Base-by-base conservation (phyloP, 352 stramenopile genomes). In the Hyaloperonospora brassicae region DNA sequence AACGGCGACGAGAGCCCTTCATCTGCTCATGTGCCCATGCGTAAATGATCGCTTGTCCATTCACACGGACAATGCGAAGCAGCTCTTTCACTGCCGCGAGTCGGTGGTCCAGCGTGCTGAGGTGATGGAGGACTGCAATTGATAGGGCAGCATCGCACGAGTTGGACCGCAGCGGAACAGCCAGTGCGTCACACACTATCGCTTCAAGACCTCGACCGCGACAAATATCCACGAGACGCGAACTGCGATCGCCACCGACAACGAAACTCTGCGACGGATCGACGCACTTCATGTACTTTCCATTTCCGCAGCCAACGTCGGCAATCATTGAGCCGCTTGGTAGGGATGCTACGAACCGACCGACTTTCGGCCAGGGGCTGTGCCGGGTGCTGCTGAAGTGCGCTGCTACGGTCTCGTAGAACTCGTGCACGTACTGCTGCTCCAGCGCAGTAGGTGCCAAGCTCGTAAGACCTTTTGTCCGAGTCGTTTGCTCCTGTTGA, bases 261-360 rank as follows among this genome's bases (percentile, higher is more conserved):
- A 79, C 63, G 1, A 72, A 66, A 36, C 69, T 84, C 55, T 77
- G 51, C 9, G 58, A 61, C 12, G 65, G 31, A 42, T 79, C 60
- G 10, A 93, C 73, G 54, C 78, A 89, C 55, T 88, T 87, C 82
- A 93, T 90, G 59, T 94, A 94, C 63, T 94, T 94, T 46, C 84
- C 84, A 41, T 94, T 94, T 40, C 82, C 84, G 39, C 84, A 94
- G 21, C 84, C 84, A 43, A 94, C 77, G 66, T 94, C 84, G 8
- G 77, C 78, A 55, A 94, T 67, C 38, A 87, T 53, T 7, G 83
- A 87, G 1, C 81, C 79, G 12, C 55, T 62, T 22, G 73, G 68
- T 10, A 91, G 48, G 11, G 66, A 64, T 9, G 69, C 63, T 21
- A 93, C 79, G 52, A 94, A 91, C 27, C 66, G 41, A 14, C 71